phyloP scores from a whole-genome alignment of 1,139 yeast genomes.

The Saccharomyces hybrid region DNA sequence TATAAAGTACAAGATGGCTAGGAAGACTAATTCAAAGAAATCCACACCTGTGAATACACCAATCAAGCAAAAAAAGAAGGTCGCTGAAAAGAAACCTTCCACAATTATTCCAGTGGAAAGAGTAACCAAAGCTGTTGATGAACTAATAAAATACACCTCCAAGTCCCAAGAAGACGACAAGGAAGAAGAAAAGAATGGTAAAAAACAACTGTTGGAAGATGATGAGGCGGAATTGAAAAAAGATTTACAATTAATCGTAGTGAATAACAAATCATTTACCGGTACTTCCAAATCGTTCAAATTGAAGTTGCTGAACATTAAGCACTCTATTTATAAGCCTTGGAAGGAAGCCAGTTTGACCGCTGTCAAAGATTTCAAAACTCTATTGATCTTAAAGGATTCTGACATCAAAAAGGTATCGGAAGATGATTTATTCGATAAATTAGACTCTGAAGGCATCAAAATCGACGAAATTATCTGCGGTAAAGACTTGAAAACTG shows the following conservation, averaged over 20 bases:
- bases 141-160: constrained; percentile 41
- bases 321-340: constrained; percentile 26
- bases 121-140: constrained; percentile 41
- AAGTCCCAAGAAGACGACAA: constrained; percentile 22
- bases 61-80: constrained; percentile 9
- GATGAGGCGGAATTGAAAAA: constrained; percentile 47
- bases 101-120: constrained; percentile 13
- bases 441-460: constrained; percentile 47
- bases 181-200: constrained; percentile 30
- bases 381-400: constrained; percentile 58
- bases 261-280: constrained; percentile 51
- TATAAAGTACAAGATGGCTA: neutral
- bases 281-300: constrained; percentile 56
- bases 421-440: constrained; percentile 48
- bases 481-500: constrained; percentile 53
- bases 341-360: constrained; percentile 30
- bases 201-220: constrained; percentile 38
- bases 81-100: constrained; percentile 17
- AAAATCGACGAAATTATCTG: constrained; percentile 37
- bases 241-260: constrained; percentile 44
- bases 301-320: constrained; percentile 50
- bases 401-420: constrained; percentile 24
- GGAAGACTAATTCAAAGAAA: constrained; percentile 13
- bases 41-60: constrained; percentile 18
- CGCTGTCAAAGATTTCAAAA: constrained; percentile 43